Base-by-base conservation (phyloP, 192 early-diverging fungal species). In the Coemansia pectinata region DNA sequence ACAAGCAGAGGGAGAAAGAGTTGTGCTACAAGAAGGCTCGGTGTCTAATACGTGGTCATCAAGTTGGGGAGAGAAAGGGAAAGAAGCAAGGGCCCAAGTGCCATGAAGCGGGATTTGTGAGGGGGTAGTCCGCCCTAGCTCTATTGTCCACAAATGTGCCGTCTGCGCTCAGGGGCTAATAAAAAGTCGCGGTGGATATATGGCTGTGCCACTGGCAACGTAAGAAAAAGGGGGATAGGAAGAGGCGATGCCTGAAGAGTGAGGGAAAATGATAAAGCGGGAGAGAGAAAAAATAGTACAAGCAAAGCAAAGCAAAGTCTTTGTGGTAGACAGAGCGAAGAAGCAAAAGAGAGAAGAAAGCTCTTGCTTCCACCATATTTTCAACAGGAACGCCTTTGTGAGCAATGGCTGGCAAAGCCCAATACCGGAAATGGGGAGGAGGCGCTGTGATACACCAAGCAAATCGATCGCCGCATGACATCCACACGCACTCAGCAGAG, bases 391-490 rank as follows among this genome's bases (percentile, higher is more conserved):
- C 14, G 27, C 14, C 27, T 58, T 58, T 58, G 27, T 58, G 25
- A 34, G 55, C 31, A 58, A 23, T 36, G 34, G 34, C 27, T 15
- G 55, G 29, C 27, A 58, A 17, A 58, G 27, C 17, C 55, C 55
- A 58, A 58, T 58, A 58, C 29, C 55, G 55, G 55, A 58, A 58
- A 58, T 31, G 55, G 55, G 55, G 55, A 33, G 11, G 55, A 58
- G 55, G 55, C 55, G 55, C 55, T 58, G 55, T 57, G 53, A 57
- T 57, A 57, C 53, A 33, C 53, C 53, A 57, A 57, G 53, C 29
- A 57, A 57, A 57, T 29, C 53, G 53, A 57, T 57, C 53, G 53
- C 53, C 53, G 53, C 53, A 57, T 57, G 53, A 57, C 53, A 31
- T 57, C 27, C 27, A 3, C 48, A 52, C 48, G 7, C 11, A 53